These are phyloP conservation scores for Atkinsonella hypoxylon DNA, from an alignment of 2,329 filamentous ascomycete species.

Conservation along the genomic window DNA sequence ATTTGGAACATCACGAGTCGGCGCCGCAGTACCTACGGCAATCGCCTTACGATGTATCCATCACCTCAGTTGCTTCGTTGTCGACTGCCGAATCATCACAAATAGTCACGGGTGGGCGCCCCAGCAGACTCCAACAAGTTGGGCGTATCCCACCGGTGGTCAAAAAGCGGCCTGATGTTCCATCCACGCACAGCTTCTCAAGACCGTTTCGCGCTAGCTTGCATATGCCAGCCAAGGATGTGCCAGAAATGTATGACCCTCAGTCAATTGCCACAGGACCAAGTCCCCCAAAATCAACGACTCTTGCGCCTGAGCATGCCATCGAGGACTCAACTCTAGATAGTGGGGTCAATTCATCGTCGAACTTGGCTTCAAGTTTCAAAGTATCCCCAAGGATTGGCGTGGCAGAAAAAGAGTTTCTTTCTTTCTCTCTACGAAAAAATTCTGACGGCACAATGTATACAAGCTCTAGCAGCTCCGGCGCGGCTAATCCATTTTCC, in stretches of 20 bases:
- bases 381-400: conserved; percentile 19
- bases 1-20: neutral
- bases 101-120: conserved; percentile 11
- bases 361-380: conserved; percentile 18
- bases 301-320: conserved; percentile 24
- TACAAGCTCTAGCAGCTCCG: conserved; percentile 54
- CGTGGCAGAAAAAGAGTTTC: conserved; percentile 46
- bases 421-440: conserved; percentile 62
- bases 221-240: conserved; percentile 22
- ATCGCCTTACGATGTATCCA: neutral
- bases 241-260: conserved; percentile 15
- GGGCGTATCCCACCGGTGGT: conserved; percentile 79
- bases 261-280: conserved; percentile 37
- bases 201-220: conserved; percentile 57
- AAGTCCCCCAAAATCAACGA: conserved; percentile 28
- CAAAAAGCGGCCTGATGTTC: conserved; percentile 52
- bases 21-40: neutral
- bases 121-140: conserved; percentile 62
- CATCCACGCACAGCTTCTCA: conserved; percentile 72
- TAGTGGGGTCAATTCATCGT: conserved; percentile 19
- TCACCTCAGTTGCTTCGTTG: conserved; percentile 1
- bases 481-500: conserved; percentile 39
- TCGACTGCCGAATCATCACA: neutral
- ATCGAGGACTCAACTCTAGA: conserved; percentile 23
- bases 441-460: conserved; percentile 48